Percentiles rank a stretch among this genome's conserved stretches.
Evolutionary conservation across 768 basidiomycete genomes (phyloP).

Genomic region (Hygrophoropsis aurantiaca): DNA sequence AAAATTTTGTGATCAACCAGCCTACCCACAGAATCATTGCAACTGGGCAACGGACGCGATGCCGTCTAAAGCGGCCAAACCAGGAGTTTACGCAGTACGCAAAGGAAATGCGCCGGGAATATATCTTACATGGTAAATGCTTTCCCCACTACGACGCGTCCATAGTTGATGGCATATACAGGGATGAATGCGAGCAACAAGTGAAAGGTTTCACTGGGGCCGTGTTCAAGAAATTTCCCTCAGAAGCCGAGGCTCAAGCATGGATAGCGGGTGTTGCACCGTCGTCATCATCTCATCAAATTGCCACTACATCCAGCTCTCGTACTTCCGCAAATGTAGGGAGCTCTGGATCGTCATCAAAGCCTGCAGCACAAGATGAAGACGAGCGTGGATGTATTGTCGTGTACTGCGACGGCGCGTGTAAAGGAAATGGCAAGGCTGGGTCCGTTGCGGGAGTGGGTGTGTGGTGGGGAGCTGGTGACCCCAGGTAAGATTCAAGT

Average conservation of each 20-base stretch:
- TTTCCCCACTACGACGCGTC: conserved; percentile 25
- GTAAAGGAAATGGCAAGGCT: conserved; percentile 73
- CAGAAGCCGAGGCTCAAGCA: conserved; percentile 52
- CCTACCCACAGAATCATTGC: too few species aligned
- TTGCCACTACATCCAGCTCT: neutral
- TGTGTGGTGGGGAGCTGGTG: conserved; percentile 81
- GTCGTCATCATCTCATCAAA: conserved; percentile 2
- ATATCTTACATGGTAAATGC: conserved; percentile 65
- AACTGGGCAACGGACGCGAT: conserved; percentile 14
- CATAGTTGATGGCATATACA: conserved; percentile 30
- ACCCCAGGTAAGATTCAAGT: conserved; percentile 64
- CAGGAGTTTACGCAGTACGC: conserved; percentile 71
- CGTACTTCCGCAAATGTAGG: too few species aligned
- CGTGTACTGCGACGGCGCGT: conserved; percentile 89
- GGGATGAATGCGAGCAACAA: conserved; percentile 73
- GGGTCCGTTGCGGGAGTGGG: conserved; percentile 79
- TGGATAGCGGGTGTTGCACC: conserved; percentile 41
- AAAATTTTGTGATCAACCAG: neutral
- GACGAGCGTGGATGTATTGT: conserved; percentile 38
- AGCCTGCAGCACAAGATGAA: conserved; percentile 5
- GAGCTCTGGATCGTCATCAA: neutral
- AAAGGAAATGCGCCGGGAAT: conserved; percentile 65
- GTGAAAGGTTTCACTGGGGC: conserved; percentile 64
- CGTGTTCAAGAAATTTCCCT: conserved; percentile 66
- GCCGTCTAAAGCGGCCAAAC: conserved; percentile 39